Conservation (phyloP, 805 yeast genomes). For the Ogataea pilisensis region DNA sequence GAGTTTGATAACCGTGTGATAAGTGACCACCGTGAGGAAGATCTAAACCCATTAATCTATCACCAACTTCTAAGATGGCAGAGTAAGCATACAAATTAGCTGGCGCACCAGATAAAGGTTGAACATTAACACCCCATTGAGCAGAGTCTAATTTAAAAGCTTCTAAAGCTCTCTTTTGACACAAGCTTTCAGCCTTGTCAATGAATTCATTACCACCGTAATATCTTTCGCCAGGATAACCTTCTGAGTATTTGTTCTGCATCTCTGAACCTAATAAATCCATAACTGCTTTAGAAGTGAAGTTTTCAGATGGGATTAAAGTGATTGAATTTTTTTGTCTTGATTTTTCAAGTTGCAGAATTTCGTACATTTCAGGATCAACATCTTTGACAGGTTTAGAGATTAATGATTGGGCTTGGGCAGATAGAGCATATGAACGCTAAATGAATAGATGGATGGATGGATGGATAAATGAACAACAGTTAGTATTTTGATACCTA, state of each 20-base stretch:
- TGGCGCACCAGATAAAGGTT: conserved; percentile 94
- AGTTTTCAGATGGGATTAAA: conserved; percentile 94
- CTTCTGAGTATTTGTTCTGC: conserved; percentile 98
- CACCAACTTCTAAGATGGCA: conserved; percentile 92
- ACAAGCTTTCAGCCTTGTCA: conserved; percentile 86
- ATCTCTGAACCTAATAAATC: conserved; percentile 96
- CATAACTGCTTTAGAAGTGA: conserved; percentile 93
- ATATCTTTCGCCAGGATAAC: conserved; percentile 98
- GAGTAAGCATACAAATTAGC: conserved; percentile 96
- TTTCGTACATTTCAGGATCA: conserved; percentile 75
- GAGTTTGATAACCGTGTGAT: conserved; percentile 98
- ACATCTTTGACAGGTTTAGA: conserved; percentile 57
- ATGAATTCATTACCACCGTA: conserved; percentile 98
- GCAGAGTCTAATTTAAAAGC: conserved; percentile 79
- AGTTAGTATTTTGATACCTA: too few species aligned
- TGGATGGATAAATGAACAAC: too few species aligned
- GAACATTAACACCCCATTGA: conserved; percentile 98
- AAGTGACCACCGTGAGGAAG: conserved; percentile 98
- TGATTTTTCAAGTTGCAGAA: conserved; percentile 72
- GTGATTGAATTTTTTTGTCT: conserved; percentile 95
- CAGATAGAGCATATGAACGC: conserved; percentile 40
- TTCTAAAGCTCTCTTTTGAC: conserved; percentile 91
- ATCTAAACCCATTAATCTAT: conserved; percentile 96
- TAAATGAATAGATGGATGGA: not conserved
- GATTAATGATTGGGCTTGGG: conserved; percentile 47